phyloP scores from a whole-genome alignment of 2,329 filamentous ascomycete species.

The Hysterium pulicare region DNA sequence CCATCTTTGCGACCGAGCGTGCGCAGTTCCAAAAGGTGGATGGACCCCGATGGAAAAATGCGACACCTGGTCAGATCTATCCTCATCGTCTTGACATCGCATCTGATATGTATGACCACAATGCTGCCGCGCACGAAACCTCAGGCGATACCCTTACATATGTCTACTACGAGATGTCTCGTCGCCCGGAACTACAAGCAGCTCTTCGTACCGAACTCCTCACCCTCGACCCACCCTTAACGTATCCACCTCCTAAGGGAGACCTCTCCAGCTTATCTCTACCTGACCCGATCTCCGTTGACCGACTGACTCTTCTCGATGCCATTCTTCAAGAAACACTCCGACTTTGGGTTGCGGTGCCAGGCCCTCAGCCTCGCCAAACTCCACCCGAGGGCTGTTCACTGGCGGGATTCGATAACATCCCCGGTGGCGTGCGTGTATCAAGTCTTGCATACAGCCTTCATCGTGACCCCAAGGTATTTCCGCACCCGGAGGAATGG shows the following conservation, averaged over 20 bases:
- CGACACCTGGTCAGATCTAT: conserved; percentile 1
- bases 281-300: conserved; percentile 36
- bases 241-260: background rate
- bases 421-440: conserved; percentile 37
- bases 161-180: conserved; percentile 52
- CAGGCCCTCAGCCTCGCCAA: conserved; percentile 55
- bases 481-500: conserved; percentile 4
- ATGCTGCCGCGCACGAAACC: conserved; percentile 72
- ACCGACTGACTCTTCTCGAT: conserved; percentile 51
- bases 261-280: conserved; percentile 9
- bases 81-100: conserved; percentile 54
- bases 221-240: conserved; percentile 8
- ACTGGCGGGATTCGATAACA: conserved; percentile 24
- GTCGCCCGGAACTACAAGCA: conserved; percentile 20
- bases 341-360: conserved; percentile 55
- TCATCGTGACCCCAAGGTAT: conserved; percentile 32
- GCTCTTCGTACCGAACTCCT: conserved; percentile 38
- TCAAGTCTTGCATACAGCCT: conserved; percentile 38
- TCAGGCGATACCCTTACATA: conserved; percentile 64
- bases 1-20: conserved; percentile 3
- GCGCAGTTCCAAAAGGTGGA: conserved; percentile 5
- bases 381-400: conserved; percentile 33
- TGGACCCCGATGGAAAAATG: background rate
- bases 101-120: conserved; percentile 68
- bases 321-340: conserved; percentile 57